These are phyloP conservation scores for Boletus coccyginus DNA, from an alignment of 768 basidiomycete genomes.

Conservation along the genomic window DNA sequence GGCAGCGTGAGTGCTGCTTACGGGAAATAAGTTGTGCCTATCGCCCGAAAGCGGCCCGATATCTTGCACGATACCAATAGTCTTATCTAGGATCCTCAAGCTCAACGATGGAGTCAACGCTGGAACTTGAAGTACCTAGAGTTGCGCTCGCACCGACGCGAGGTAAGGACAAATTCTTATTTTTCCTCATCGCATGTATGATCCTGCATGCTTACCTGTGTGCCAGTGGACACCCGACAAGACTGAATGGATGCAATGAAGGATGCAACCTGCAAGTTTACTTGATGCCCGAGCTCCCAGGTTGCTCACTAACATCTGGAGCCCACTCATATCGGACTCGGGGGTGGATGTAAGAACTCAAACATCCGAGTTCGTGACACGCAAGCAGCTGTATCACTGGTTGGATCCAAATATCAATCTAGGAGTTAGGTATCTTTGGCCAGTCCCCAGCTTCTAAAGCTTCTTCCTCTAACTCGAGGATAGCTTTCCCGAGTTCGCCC, in stretches of 20 bases:
- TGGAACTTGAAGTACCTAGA: not conserved
- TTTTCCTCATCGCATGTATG: too few relatives aligned
- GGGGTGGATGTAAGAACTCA: too few relatives aligned
- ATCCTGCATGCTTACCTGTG: not conserved
- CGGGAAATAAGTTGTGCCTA: not conserved
- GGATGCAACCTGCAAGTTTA: too few relatives aligned
- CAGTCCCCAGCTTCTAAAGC: conserved; percentile 43
- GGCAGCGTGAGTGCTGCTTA: not conserved
- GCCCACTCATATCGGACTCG: too few relatives aligned
- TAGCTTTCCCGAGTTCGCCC: conserved; percentile 47
- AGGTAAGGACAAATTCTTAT: not conserved
- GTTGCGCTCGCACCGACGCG: not conserved
- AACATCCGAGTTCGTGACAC: too few relatives aligned
- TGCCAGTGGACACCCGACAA: too few relatives aligned
- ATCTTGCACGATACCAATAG: not conserved
- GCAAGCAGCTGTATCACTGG: not conserved
- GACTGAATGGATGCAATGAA: too few relatives aligned
- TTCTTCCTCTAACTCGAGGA: conserved; percentile 46
- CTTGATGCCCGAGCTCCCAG: too few relatives aligned
- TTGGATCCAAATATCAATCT: not conserved
- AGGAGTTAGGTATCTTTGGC: conserved; percentile 22
- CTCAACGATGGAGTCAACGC: not conserved
- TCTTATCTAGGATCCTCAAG: not conserved
- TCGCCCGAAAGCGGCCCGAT: not conserved
- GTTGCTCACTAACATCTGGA: too few relatives aligned